Percentiles rank a stretch among this genome's conserved stretches.
phyloP scores from a whole-genome alignment of 2,329 filamentous ascomycete genomes.

The Chaetoscypha palmicola region DNA sequence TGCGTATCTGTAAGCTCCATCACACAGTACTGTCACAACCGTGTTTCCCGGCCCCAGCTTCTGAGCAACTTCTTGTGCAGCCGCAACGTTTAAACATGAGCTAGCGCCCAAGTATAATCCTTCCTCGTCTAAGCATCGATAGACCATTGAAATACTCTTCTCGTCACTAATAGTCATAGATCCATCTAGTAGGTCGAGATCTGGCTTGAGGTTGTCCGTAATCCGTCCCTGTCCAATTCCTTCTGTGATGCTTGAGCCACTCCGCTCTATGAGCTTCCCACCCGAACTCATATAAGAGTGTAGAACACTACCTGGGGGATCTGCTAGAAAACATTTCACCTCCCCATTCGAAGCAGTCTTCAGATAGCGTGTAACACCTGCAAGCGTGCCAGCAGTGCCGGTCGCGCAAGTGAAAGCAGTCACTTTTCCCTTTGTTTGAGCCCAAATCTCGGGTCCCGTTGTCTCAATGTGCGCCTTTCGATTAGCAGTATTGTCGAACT shows the following conservation, averaged over 20 bases:
- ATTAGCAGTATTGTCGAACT: constrained; percentile 97
- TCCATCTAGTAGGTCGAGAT: constrained; percentile 77
- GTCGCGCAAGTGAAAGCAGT: constrained; percentile 96
- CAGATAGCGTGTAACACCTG: constrained; percentile 79
- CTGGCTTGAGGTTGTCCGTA: constrained; percentile 87
- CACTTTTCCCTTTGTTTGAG: constrained; percentile 75
- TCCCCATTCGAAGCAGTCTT: constrained; percentile 73
- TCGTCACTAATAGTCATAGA: constrained; percentile 81
- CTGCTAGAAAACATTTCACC: constrained; percentile 84
- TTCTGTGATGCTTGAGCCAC: constrained; percentile 88
- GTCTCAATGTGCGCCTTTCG: constrained; percentile 92
- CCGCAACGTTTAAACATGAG: constrained; percentile 89
- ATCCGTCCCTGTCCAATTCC: constrained; percentile 95
- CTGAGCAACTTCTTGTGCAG: constrained; percentile 88
- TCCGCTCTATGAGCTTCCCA: constrained; percentile 73
- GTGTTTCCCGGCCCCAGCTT: constrained; percentile 83
- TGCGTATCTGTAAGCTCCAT: constrained; percentile 96
- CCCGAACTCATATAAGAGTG: constrained; percentile 86
- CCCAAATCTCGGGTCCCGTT: constrained; percentile 95
- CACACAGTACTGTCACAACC: constrained; percentile 88
- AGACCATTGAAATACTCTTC: constrained; percentile 97
- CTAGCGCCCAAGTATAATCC: constrained; percentile 92
- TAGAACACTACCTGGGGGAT: constrained; percentile 88
- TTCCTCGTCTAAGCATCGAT: constrained; percentile 91
- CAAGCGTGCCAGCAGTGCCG: constrained; percentile 85